Percentiles rank a stretch among this genome's conserved stretches.
Conservation (phyloP, 2,329 filamentous ascomycete genomes). For the Talaromyces islandicus region DNA sequence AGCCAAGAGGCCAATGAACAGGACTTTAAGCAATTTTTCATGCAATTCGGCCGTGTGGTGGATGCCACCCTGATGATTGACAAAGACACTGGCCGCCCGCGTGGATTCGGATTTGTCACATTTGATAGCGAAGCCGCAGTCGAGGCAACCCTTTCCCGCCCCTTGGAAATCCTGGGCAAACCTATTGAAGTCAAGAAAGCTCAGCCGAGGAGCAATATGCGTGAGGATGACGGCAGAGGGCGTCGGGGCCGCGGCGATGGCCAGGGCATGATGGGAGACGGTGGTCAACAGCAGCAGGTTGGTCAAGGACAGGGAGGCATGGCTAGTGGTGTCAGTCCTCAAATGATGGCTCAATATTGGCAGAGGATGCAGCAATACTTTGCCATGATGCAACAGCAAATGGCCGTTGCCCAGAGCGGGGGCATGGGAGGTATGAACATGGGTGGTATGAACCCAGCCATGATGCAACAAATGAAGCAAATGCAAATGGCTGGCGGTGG, state of each 20-base stretch:
- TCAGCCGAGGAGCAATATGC: conserved; percentile 87
- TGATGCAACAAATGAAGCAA: conserved; percentile 71
- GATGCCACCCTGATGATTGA: conserved; percentile 99
- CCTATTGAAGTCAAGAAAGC: conserved; percentile 98
- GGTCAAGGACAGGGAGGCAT: conserved; percentile 36
- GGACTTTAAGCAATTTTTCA: conserved; percentile 95
- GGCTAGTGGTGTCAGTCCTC: conserved; percentile 72
- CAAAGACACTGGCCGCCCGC: conserved; percentile 94
- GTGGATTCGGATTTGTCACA: conserved; percentile 96
- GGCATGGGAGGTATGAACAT: conserved; percentile 50
- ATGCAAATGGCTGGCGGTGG: conserved; percentile 35
- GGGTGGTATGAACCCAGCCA: conserved; percentile 61
- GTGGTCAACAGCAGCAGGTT: conserved; percentile 42
- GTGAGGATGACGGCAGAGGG: conserved; percentile 72
- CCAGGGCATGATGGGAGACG: conserved; percentile 30
- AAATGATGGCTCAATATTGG: conserved; percentile 98
- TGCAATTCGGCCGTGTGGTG: conserved; percentile 90
- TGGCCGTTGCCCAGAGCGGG: conserved; percentile 52
- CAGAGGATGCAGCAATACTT: conserved; percentile 98
- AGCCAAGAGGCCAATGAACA: conserved; percentile 95
- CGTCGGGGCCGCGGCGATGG: conserved; percentile 36
- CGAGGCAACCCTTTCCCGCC: conserved; percentile 77
- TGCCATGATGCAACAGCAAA: conserved; percentile 87
- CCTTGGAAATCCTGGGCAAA: conserved; percentile 90
- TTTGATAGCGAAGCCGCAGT: conserved; percentile 96